Base-by-base conservation (phyloP, 495 filamentous ascomycete species). In the Podospora bellae-mahoneyi region DNA sequence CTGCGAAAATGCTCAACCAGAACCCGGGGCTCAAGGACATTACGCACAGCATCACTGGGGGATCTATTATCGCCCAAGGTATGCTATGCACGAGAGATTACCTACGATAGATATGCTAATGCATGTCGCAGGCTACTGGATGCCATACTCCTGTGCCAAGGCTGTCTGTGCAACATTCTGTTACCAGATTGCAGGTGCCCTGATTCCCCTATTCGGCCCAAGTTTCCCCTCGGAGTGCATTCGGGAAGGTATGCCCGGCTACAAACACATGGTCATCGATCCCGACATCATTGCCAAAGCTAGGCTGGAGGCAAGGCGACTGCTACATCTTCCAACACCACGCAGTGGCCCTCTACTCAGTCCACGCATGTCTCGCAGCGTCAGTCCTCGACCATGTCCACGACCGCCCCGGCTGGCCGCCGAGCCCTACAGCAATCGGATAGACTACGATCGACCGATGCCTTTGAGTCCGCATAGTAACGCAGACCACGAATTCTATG, bases 21-120 rank as follows among this genome's bases (percentile, higher is more conserved):
- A 99, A 97, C 75, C 86, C 87, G 0, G 94, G 94, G 6, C 88
- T 99, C 23, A 87, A 88, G 58, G 89, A 93, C 5, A 90, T 97
- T 66, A 91, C 91, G 34, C 89, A 96, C 75, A 97, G 92, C 79
- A 97, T 99, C 75, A 99, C 95, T 0, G 95, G 95, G 15, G 95
- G 95, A 16, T 87, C 93, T 34, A 85, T 97, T 54, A 88, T 84
- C 59, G 94, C 92, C 66, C 95, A 99, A 89, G 94, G 93, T 96
- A 81, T 32, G 75, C 74, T 19, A 23, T 16, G 18, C 48, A 0
- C 57, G 19, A 4, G 56, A n/a, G 27, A 10, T n/a, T 18, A 13
- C 6, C 32, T 15, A 9, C 3, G 9, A 57, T 3, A 16, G 1
- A 1, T 23, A 27, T 67, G 63, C 66, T 72, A 6, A 72, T 60